Evolutionary conservation across 805 yeast genomes (phyloP), one percentile per base, ranked within the genome.

Genomic region (Sungouiozyma intestinalis): DNA sequence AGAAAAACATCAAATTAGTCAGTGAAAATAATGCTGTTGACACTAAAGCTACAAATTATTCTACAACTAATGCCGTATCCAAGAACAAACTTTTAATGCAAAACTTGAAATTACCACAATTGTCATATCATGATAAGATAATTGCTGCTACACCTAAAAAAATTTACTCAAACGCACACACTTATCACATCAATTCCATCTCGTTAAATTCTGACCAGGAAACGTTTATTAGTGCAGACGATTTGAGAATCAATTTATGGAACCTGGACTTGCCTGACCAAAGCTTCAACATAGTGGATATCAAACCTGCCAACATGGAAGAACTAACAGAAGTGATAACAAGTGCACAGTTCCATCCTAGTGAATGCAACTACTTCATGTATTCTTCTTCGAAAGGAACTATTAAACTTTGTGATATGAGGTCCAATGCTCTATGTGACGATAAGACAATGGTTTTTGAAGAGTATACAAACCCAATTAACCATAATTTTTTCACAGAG

Each of bases 311-410:
- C 5, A 87, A 87, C 64, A 94, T 92, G 98, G 99, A 92, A 68
- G 99, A 92, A 66, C 74, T 92, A 54, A 90, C 98, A 8, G 98
- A 92, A 64, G 98, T 92, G 40, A 90, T 92, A 50, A 92, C 99
- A 15, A 76, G 88, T 56, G 94, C 97, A 2, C 95, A 88, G 62
- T 92, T 92, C 68, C 97, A 94, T 63, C 98, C 99, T 14, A 66
- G 69, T 37, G 79, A 80, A 59, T 92, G 99, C 70, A 92, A 92
- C 62, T 68, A 84, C 55, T 90, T 92, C 65, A 87, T 90, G 87
- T 90, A 92, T 67, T 81, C 95, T 4, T 83, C 94, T 11, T 83
- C 94, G 41, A 92, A 90, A 63, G 99, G 98, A 44, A 85, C 95
- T 35, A 85, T 94, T 52, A 88, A 92, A 67, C 72, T 92, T 49